These are phyloP conservation scores for Aspergillus vadensis DNA, from an alignment of 2,329 filamentous ascomycete species.

Conservation along the genomic window DNA sequence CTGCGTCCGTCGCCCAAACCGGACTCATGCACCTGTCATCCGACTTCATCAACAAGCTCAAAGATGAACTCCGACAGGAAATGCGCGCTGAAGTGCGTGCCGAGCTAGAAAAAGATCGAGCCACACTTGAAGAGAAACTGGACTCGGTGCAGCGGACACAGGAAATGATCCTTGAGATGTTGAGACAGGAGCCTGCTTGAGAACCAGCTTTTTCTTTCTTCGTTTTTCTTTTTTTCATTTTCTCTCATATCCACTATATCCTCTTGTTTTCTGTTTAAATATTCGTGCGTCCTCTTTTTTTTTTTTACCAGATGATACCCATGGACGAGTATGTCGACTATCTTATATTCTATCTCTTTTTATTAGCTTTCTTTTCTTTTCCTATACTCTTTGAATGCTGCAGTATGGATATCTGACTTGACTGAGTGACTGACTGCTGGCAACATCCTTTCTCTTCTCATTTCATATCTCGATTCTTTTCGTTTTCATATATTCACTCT, in stretches of 20 bases:
- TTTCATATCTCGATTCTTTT: background rate
- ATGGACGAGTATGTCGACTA: background rate
- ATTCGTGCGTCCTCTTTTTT: background rate
- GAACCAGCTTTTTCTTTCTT: background rate
- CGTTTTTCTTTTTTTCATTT: background rate
- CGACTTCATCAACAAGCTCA: slow-evolving; percentile 27
- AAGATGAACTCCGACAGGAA: slow-evolving; percentile 38
- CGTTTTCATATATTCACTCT: background rate
- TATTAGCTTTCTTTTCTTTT: background rate
- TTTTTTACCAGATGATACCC: slow-evolving; percentile 14
- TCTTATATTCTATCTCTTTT: background rate
- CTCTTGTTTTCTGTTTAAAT: background rate
- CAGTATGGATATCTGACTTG: too few relatives aligned
- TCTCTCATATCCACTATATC: background rate
- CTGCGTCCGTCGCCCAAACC: background rate
- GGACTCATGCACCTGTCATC: slow-evolving; percentile 3
- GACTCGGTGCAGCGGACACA: slow-evolving; percentile 44
- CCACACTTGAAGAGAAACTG: slow-evolving; percentile 38
- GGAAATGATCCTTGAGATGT: slow-evolving; percentile 45
- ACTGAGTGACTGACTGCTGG: too few relatives aligned
- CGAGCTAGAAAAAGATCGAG: slow-evolving; percentile 37
- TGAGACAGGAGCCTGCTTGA: slow-evolving; percentile 39
- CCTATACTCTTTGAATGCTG: background rate
- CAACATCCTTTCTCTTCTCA: too few relatives aligned
- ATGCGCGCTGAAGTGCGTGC: slow-evolving; percentile 35